These are phyloP conservation scores for Onygenales sp. DNA, from an alignment of 2,329 filamentous ascomycete species.

Conservation along the genomic window DNA sequence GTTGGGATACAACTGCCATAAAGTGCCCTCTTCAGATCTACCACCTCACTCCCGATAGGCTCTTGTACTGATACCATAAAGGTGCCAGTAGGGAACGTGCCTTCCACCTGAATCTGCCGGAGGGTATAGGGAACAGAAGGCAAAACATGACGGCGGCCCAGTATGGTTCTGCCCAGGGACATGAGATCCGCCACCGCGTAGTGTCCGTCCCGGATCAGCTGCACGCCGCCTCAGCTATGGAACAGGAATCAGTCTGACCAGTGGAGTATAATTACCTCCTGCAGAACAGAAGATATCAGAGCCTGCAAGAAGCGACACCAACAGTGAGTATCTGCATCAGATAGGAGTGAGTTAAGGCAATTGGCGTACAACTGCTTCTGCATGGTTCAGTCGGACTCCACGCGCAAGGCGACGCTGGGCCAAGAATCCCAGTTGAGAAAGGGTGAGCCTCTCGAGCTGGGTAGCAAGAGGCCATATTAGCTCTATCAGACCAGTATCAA, in stretches of 20 bases:
- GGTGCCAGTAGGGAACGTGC: slow-evolving; percentile 81
- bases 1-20: slow-evolving; percentile 87
- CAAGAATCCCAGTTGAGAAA: slow-evolving; percentile 77
- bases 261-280: slow-evolving; percentile 51
- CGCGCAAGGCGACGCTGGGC: slow-evolving; percentile 81
- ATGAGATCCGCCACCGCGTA: slow-evolving; percentile 91
- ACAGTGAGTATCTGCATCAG: neutral
- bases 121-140: slow-evolving; percentile 73
- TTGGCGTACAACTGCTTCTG: slow-evolving; percentile 63
- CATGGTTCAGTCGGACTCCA: slow-evolving; percentile 80
- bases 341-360: neutral
- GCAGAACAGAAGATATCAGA: slow-evolving; percentile 71
- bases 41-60: slow-evolving; percentile 76
- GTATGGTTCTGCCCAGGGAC: slow-evolving; percentile 80
- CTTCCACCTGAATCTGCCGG: slow-evolving; percentile 82
- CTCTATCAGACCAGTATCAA: too few relatives aligned
- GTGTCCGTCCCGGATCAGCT: slow-evolving; percentile 90
- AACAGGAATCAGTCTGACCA: slow-evolving; percentile 3
- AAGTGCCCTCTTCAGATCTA: slow-evolving; percentile 73
- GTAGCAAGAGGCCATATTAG: neutral
- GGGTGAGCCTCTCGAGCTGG: slow-evolving; percentile 91
- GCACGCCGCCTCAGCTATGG: neutral
- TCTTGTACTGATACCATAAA: slow-evolving; percentile 93
- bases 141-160: slow-evolving; percentile 83
- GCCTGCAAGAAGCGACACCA: slow-evolving; percentile 16